Percentiles rank a stretch among this genome's conserved stretches.
Evolutionary conservation across 768 basidiomycete genomes (phyloP).

Genomic region (Filobasidium floriforme): DNA sequence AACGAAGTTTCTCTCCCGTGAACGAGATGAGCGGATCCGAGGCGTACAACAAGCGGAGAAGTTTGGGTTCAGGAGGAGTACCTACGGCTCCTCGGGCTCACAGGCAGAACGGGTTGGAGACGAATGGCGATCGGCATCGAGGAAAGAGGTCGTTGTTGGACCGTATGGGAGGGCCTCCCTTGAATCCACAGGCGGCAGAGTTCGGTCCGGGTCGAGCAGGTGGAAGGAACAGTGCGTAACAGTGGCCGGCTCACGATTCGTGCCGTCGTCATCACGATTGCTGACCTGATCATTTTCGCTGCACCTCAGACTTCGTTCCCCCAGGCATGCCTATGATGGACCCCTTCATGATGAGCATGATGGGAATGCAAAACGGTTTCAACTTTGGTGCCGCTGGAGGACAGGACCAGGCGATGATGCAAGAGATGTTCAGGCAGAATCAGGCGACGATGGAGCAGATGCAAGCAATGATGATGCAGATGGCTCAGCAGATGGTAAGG

Average conservation of each 20-base stretch:
- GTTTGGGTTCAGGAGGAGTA: slow-evolving; percentile 26
- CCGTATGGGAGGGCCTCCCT: slow-evolving; percentile 18
- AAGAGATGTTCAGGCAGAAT: slow-evolving; percentile 85
- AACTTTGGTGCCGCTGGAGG: slow-evolving; percentile 5
- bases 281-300: slow-evolving; percentile 13
- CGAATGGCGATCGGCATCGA: neutral
- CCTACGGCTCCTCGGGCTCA: slow-evolving; percentile 3
- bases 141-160: slow-evolving; percentile 13
- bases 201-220: slow-evolving; percentile 14
- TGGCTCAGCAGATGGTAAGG: slow-evolving; percentile 37
- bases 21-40: slow-evolving; percentile 16
- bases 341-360: slow-evolving; percentile 8
- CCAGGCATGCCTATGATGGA: slow-evolving; percentile 20
- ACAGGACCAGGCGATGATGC: slow-evolving; percentile 68
- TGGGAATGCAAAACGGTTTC: slow-evolving; percentile 6
- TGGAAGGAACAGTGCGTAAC: neutral
- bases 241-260: no score
- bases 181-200: slow-evolving; percentile 17
- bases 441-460: slow-evolving; percentile 92
- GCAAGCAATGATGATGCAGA: slow-evolving; percentile 63
- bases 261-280: neutral
- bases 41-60: slow-evolving; percentile 29
- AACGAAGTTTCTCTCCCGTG: slow-evolving; percentile 31
- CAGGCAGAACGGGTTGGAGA: slow-evolving; percentile 19
- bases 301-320: slow-evolving; percentile 20